Base-by-base conservation (phyloP, 345 rosid species). In the Acer yangbiense region DNA sequence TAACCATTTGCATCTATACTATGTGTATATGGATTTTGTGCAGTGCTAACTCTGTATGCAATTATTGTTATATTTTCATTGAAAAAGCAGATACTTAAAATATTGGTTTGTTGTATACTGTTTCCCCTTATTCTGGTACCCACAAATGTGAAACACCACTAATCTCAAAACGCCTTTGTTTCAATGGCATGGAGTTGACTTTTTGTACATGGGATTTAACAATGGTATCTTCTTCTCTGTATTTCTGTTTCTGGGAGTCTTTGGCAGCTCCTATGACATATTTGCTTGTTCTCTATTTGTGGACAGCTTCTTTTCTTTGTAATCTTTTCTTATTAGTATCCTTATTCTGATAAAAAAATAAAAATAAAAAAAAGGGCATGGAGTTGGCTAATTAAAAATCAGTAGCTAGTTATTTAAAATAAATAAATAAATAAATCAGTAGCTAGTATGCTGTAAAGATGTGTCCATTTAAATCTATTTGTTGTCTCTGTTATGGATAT, bases 81-180 rank as follows among this genome's bases (percentile, higher is more conserved):
- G 9, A 41, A 71, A 27, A 39, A 55, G 63, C 16, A 16, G 43
- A 48, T 58, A 39, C 63, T 50, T 61, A 20, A 74, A 68, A 0
- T 18, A 43, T 43, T 18, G 41, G 20, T 12, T 20, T 73, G 48
- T 50, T 69, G 3, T 18, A 11, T 23, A 63, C 27, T 65, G 71
- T 72, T 29, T 76, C 68, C 55, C 65, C 46, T 23, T 69, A 27
- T 50, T 68, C 61, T 62, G 18, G 14, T 10, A 46, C 65, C 12
- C 39, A 23, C 57, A 20, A 18, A 74, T 50, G 29, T 60, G 72
- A 23, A 35, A 9, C 50, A 65, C 50, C 35, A 72, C 21, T 71
- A 54, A 72, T 6, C 65, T 77, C 57, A 65, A 39, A n/a, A 79
- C 41, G 25, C n/a, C 69, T 66, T 76, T 48, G 21, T 23, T 10